These are phyloP conservation scores for Exophiala alcalophila DNA, from an alignment of 2,329 filamentous ascomycete species.

Conservation along the genomic window DNA sequence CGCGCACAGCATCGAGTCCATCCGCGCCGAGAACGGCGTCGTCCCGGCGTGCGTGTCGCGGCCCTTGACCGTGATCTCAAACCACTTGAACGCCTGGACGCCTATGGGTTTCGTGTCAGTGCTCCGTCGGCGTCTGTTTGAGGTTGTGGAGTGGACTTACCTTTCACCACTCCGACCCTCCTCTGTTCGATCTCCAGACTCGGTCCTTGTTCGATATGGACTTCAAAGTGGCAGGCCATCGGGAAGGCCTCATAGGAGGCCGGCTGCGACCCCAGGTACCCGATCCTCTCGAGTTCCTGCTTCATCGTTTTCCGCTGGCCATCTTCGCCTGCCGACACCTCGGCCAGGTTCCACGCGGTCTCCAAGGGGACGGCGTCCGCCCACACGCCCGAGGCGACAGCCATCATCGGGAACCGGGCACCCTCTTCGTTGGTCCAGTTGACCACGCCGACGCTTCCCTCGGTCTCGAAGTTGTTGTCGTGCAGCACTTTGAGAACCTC, in stretches of 20 bases:
- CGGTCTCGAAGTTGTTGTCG: slow-evolving; percentile 65
- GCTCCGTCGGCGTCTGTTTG: slow-evolving; percentile 3
- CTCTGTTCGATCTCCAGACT: slow-evolving; percentile 65
- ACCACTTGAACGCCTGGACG: slow-evolving; percentile 75
- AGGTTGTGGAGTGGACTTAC: background rate
- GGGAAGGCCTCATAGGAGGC: slow-evolving; percentile 59
- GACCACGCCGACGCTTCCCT: slow-evolving; percentile 69
- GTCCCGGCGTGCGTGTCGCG: slow-evolving; percentile 73
- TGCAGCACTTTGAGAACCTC: slow-evolving; percentile 68
- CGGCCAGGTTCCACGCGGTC: slow-evolving; percentile 59
- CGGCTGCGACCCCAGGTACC: slow-evolving; percentile 61
- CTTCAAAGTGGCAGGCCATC: slow-evolving; percentile 75
- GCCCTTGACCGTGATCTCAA: slow-evolving; percentile 64
- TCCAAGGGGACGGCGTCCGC: slow-evolving; percentile 63
- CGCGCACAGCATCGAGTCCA: slow-evolving; percentile 67
- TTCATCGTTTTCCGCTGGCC: slow-evolving; percentile 53
- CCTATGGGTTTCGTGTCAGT: too few species aligned
- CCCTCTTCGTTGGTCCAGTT: slow-evolving; percentile 86
- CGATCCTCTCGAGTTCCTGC: slow-evolving; percentile 67
- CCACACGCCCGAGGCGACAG: slow-evolving; percentile 75
- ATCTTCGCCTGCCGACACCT: slow-evolving; percentile 51
- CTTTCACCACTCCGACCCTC: slow-evolving; percentile 68
- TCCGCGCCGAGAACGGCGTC: slow-evolving; percentile 64
- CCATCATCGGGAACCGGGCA: slow-evolving; percentile 72
- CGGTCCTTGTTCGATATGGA: slow-evolving; percentile 83